Percentiles rank a stretch among this genome's conserved stretches.
These are phyloP conservation scores for Oryza longistaminata DNA, from an alignment of 176 grass and related monocot species.

Conservation along the genomic window DNA sequence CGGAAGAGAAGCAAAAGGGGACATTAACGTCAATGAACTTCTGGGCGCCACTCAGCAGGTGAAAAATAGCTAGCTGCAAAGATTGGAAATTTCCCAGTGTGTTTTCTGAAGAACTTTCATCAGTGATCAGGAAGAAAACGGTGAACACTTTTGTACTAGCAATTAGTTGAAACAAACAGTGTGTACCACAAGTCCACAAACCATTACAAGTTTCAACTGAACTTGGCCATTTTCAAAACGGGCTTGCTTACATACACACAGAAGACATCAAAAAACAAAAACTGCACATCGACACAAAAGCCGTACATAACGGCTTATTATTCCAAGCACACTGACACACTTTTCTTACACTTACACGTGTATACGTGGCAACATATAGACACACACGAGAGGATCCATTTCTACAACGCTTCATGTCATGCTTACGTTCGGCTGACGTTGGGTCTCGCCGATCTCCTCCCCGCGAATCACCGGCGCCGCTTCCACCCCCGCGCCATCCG, in stretches of 20 bases:
- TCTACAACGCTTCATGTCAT: background rate
- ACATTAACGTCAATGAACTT: no score
- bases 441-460: conserved; percentile 6
- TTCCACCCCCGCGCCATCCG: background rate
- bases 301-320: background rate
- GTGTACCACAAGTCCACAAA: background rate
- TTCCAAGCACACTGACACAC: background rate
- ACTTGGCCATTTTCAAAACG: background rate
- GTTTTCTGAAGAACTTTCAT: no score
- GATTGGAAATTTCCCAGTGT: no score
- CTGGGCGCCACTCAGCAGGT: no score
- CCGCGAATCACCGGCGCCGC: conserved; percentile 16
- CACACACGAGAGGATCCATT: no score
- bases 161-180: background rate
- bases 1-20: no score
- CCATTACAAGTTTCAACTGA: background rate
- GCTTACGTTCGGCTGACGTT: background rate
- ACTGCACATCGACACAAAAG: background rate
- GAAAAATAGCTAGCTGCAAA: no score
- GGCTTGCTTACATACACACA: background rate
- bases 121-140: no score
- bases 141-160: background rate
- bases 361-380: background rate
- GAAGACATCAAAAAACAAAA: background rate
- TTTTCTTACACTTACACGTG: background rate